phyloP scores from a whole-genome alignment of 2,329 filamentous ascomycete species.

The Huntiella omanensis region DNA sequence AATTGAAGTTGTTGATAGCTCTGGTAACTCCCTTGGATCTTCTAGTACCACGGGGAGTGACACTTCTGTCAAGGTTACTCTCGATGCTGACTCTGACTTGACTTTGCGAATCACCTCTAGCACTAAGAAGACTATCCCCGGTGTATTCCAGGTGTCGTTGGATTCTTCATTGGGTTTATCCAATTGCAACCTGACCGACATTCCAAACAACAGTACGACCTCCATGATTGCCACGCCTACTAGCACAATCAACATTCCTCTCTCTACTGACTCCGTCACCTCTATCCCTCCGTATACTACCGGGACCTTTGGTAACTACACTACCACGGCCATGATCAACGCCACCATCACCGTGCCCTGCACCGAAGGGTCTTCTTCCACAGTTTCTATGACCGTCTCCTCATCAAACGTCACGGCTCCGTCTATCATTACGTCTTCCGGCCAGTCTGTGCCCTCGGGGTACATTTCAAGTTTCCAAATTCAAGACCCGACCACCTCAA shows the following conservation, averaged over 20 bases:
- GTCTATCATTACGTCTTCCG: no score
- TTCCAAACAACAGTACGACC: neutral
- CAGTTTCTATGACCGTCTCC: no score
- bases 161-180: constrained; percentile 12
- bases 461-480: no score
- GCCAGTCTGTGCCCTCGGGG: no score
- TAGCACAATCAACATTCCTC: no score
- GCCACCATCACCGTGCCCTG: neutral
- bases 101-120: neutral
- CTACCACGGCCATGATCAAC: neutral
- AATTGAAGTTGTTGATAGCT: constrained; percentile 8
- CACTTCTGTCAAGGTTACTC: neutral
- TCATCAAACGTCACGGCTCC: no score
- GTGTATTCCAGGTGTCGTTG: constrained; percentile 13
- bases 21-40: constrained; percentile 2
- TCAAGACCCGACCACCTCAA: no score
- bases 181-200: constrained; percentile 11
- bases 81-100: neutral
- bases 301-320: neutral
- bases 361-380: neutral
- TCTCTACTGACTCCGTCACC: neutral
- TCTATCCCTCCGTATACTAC: neutral
- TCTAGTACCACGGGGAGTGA: constrained; percentile 6
- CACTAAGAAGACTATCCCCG: constrained; percentile 6
- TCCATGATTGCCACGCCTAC: neutral